phyloP scores from a whole-genome alignment of 2,329 filamentous ascomycete genomes.

The Neonectria sp. region DNA sequence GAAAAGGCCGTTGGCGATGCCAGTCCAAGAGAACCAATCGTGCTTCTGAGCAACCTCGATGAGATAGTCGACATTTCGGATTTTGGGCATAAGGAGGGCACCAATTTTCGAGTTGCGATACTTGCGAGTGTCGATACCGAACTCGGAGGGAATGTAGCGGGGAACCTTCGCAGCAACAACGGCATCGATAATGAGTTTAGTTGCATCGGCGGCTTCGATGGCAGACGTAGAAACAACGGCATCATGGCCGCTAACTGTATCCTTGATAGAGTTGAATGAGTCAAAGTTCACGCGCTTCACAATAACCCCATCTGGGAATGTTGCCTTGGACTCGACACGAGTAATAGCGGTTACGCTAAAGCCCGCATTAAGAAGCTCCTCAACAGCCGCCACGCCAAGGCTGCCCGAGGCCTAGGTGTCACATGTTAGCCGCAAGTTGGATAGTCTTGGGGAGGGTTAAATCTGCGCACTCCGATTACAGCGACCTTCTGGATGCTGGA shows the following conservation, averaged over 20 bases:
- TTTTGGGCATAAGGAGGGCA: background rate
- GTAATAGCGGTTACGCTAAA: background rate
- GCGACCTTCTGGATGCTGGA: background rate
- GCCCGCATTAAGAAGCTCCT: background rate
- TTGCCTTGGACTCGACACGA: background rate
- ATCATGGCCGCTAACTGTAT: background rate
- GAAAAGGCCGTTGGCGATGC: background rate
- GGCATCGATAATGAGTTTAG: background rate
- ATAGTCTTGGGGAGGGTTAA: background rate
- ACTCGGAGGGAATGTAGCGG: background rate
- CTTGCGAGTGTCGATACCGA: background rate
- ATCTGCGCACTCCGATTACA: background rate
- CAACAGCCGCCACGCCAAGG: background rate
- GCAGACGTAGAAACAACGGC: background rate
- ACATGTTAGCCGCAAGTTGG: background rate
- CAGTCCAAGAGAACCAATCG: background rate
- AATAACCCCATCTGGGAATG: background rate
- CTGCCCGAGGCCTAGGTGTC: background rate
- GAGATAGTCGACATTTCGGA: background rate
- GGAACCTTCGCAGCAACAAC: background rate
- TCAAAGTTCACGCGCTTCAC: background rate
- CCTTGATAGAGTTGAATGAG: background rate
- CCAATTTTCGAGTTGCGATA: background rate
- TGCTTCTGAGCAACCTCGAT: background rate
- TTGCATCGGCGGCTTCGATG: background rate